phyloP scores from a whole-genome alignment of 2,329 filamentous ascomycete genomes.

The Didymosphaeria variabile region DNA sequence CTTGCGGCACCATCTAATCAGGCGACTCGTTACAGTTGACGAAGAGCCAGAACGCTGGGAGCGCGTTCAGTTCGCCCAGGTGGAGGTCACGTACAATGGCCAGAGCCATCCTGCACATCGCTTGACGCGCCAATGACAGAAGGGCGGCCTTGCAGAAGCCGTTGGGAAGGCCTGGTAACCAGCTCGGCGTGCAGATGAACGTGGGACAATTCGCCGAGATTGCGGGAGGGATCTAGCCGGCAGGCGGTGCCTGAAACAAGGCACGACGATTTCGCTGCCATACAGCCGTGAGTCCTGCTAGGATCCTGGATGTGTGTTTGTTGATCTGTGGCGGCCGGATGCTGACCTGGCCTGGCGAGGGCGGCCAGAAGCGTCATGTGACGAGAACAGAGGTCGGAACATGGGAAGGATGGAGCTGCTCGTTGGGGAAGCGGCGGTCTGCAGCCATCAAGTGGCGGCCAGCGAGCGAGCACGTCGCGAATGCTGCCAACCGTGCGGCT shows the following conservation, averaged over 20 bases:
- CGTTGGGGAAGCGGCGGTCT: slow-evolving; percentile 6
- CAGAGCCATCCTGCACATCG: slow-evolving; percentile 1
- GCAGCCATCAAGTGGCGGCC: slow-evolving; percentile 1
- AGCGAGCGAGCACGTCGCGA: neutral
- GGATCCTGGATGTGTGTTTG: slow-evolving; percentile 1
- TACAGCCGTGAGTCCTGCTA: neutral
- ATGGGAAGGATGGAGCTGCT: neutral
- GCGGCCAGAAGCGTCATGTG: slow-evolving; percentile 7
- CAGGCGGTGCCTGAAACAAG: slow-evolving; percentile 5
- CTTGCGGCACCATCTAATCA: slow-evolving; percentile 2
- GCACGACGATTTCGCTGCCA: neutral
- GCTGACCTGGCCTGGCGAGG: neutral
- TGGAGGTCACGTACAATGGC: neutral
- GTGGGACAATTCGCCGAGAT: slow-evolving; percentile 19
- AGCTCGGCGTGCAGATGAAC: slow-evolving; percentile 10
- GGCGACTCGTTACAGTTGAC: neutral
- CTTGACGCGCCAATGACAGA: slow-evolving; percentile 4
- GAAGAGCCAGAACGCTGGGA: slow-evolving; percentile 6
- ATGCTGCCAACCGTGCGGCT: too few species aligned
- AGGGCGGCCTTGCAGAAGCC: neutral
- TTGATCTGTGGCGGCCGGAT: neutral
- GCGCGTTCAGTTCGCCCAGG: slow-evolving; percentile 7
- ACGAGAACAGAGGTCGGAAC: neutral
- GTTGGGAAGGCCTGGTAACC: slow-evolving; percentile 12
- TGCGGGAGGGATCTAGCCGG: slow-evolving; percentile 7